Conservation (phyloP, 2,329 filamentous ascomycete genomes). For the Lachnellula subtilissima region DNA sequence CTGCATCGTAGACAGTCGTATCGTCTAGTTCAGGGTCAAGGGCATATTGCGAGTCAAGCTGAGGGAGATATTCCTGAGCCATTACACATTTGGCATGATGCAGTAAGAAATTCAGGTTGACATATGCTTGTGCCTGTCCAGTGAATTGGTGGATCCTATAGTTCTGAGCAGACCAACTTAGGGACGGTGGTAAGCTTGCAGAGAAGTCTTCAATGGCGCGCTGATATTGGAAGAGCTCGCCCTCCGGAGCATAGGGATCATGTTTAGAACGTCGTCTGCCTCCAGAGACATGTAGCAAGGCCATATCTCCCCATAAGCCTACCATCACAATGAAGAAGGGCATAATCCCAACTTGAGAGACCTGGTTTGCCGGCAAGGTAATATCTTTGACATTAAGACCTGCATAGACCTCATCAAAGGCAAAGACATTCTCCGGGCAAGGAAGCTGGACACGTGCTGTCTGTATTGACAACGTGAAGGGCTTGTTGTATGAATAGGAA, state of each 20-base stretch:
- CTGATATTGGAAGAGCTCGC: too few relatives aligned
- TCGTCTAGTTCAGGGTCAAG: background rate
- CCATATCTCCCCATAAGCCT: too few relatives aligned
- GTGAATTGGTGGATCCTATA: constrained; percentile 11
- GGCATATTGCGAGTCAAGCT: constrained; percentile 9
- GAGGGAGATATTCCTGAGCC: constrained; percentile 11
- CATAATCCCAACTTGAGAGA: too few relatives aligned
- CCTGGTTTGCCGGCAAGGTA: too few relatives aligned
- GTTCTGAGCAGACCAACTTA: background rate
- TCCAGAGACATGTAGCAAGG: too few relatives aligned
- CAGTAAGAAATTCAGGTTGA: constrained; percentile 9
- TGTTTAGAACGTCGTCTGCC: too few relatives aligned
- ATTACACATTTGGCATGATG: constrained; percentile 9
- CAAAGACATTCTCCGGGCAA: constrained; percentile 7
- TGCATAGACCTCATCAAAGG: constrained; percentile 6
- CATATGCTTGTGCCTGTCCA: constrained; percentile 9
- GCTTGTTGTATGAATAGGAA: constrained; percentile 9
- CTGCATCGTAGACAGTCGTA: too few relatives aligned
- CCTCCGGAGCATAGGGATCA: too few relatives aligned
- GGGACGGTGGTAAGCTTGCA: too few relatives aligned
- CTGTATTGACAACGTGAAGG: background rate
- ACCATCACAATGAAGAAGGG: too few relatives aligned
- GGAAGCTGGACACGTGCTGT: constrained; percentile 7
- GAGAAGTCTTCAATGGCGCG: too few relatives aligned
- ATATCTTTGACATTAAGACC: constrained; percentile 1